Base-by-base conservation (phyloP, 176 grass and related monocot species). In the Dendrocalamus sinicus region DNA sequence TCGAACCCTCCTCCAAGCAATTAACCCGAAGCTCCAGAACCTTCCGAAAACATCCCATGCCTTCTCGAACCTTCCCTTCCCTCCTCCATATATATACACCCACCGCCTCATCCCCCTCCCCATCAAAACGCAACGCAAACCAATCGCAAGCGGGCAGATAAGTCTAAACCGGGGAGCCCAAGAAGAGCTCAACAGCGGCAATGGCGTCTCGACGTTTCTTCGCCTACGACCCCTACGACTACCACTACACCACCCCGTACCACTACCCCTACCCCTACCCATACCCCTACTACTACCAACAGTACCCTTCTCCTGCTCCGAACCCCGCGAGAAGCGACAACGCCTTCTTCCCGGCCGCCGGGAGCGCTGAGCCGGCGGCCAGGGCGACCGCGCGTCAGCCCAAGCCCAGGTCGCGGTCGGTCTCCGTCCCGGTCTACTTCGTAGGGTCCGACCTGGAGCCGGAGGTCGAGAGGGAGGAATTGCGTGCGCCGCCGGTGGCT, bases 181-280 rank as follows among this genome's bases (percentile, higher is more conserved):
- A 11, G 14, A 46, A 67, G 44, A 43, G 61, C 43, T 63, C 9
- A 24, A 16, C 44, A 65, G 12, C 44, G 9, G n/a, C 88, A 22
- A 86, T 90, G 89, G 73, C 89, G 24, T 72, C 72, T 15, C 83
- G 83, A 55, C 53, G 88, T 0, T 73, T 75, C 48, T 82, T 87
- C 61, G 26, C n/a, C 2, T 81, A 87, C 70, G 78, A 82, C 9
- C 86, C 86, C 44, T 62, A 62, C 63, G 83, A 86, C 77, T 62
- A 76, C 76, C 81, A 89, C 88, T 63, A 70, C 83, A 0, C 77
- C 82, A 6, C 76, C 14, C 66, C 76, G 39, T 60, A 81, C 41
- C 22, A 50, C 15, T 71, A 82, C 57, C 0, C 78, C 9, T 77
- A 86, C 14, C 46, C 78, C 4, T 39, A 39, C 14, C 46, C 78